Conservation (phyloP, 2,329 filamentous ascomycete genomes). For the Aspergillus aculeatus region DNA sequence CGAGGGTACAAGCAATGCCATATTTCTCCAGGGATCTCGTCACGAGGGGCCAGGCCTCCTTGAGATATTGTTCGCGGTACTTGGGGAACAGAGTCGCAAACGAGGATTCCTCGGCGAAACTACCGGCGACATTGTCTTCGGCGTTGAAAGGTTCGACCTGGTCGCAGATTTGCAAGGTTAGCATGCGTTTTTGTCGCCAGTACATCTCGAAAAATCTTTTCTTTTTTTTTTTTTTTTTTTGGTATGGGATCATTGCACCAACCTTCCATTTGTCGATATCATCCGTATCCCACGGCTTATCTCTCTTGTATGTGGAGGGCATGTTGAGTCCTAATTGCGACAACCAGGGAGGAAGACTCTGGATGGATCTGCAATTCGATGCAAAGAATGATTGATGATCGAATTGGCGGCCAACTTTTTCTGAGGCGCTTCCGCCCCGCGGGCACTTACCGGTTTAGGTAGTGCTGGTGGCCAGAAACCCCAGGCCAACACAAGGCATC, state of each 20-base stretch:
- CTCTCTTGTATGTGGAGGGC: constrained; percentile 85
- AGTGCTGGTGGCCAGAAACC: not conserved
- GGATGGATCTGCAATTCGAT: constrained; percentile 8
- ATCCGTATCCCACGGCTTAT: constrained; percentile 94
- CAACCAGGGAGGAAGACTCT: not conserved
- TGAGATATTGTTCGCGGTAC: constrained; percentile 91
- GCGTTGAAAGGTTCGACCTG: constrained; percentile 79
- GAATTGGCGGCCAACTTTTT: constrained; percentile 24
- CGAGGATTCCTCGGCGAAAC: constrained; percentile 88
- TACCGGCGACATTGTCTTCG: constrained; percentile 79
- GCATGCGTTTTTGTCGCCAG: constrained; percentile 3
- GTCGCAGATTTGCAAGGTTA: constrained; percentile 6
- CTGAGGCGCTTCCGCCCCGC: constrained; percentile 7
- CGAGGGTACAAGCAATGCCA: constrained; percentile 86
- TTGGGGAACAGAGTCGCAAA: constrained; percentile 86
- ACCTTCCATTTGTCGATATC: constrained; percentile 97
- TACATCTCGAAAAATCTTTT: not conserved
- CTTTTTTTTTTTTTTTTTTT: not conserved
- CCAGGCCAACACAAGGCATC: constrained; percentile 12
- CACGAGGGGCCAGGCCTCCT: constrained; percentile 88
- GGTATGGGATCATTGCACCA: constrained; percentile 5
- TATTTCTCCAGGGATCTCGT: constrained; percentile 82
- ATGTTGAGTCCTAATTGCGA: constrained; percentile 48
- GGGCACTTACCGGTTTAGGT: constrained; percentile 24
- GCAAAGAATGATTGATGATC: constrained; percentile 11